These are phyloP conservation scores for Pelagophyceae sp. DNA, from an alignment of 352 stramenopile genomes.

Conservation along the genomic window DNA sequence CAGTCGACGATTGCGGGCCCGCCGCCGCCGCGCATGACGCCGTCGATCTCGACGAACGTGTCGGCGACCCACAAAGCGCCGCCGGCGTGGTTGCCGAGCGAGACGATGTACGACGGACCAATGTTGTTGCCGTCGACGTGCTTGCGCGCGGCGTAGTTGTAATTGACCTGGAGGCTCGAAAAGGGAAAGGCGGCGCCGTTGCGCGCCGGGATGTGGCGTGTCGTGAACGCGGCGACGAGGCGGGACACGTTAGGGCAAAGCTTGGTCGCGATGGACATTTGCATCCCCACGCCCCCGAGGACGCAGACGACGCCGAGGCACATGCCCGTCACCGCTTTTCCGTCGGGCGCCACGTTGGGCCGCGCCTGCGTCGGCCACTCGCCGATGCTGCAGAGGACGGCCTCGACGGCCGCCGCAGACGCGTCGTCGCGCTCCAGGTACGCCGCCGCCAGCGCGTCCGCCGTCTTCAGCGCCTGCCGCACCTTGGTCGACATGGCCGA, in stretches of 20 bases:
- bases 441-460: too few relatives aligned
- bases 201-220: background rate
- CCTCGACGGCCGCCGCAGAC: background rate
- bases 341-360: background rate
- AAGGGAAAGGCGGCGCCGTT: background rate
- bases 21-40: slow-evolving; percentile 10
- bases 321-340: background rate
- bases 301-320: slow-evolving; percentile 2
- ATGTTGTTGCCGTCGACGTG: slow-evolving; percentile 17
- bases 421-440: too few relatives aligned
- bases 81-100: slow-evolving; percentile 1
- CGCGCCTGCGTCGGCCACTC: slow-evolving; percentile 7
- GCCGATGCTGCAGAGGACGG: background rate
- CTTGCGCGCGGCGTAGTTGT: slow-evolving; percentile 15
- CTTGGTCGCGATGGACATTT: background rate
- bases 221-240: background rate
- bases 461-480: too few relatives aligned
- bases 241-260: background rate
- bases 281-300: background rate
- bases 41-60: too few relatives aligned
- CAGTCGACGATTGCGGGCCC: background rate
- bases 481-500: too few relatives aligned
- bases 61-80: slow-evolving; percentile 2
- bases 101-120: slow-evolving; percentile 6
- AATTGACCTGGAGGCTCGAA: slow-evolving; percentile 4